Base-by-base conservation (phyloP, 345 rosid genomes). In the Kernera saxatilis region DNA sequence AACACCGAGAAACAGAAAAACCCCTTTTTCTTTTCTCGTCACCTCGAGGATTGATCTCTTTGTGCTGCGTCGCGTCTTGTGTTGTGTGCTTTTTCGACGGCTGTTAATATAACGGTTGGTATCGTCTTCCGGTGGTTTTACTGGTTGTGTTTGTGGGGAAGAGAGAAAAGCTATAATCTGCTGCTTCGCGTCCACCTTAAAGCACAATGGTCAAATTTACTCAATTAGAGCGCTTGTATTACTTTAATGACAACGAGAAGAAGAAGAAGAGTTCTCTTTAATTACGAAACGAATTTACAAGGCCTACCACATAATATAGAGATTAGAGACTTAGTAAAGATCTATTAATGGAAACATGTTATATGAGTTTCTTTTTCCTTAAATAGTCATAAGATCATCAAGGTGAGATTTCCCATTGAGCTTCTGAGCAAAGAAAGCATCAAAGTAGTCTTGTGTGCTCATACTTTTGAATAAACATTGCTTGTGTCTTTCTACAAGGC, bases 91-190 rank as follows among this genome's bases (percentile, higher is more conserved):
- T 23, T 15, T 10, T 32, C 61, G 82, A 71, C 83, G 82, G 77
- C 82, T 69, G 83, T 81, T 63, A 79, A 69, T 59, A 55, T 77
- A 79, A 77, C 87, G 84, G 85, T 80, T 80, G 72, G 70, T 60
- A 55, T 48, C 46, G 56, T 68, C 66, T 70, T 65, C 57, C 70
- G 49, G 78, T 69, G 65, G 64, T 69, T 74, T 74, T 77, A 67
- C 69, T 56, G 58, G 78, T 64, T 40, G 68, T 59, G 49, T 41
- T 17, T 41, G 18, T 40, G 45, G 59, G 63, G 30, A 14, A 18
- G 71, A 43, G 33, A 17, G 48, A 22, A 21, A 3, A 8, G 64
- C 12, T 22, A 6, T 13, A 30, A 67, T 77, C 70, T 10, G 7
- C 56, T 77, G 44, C 65, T 43, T 67, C 66, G 77, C 74, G 59